Percentiles rank a stretch among this genome's conserved stretches.
These are phyloP conservation scores for Cordyceps fumosorosea DNA, from an alignment of 2,329 filamentous ascomycete species.

Conservation along the genomic window DNA sequence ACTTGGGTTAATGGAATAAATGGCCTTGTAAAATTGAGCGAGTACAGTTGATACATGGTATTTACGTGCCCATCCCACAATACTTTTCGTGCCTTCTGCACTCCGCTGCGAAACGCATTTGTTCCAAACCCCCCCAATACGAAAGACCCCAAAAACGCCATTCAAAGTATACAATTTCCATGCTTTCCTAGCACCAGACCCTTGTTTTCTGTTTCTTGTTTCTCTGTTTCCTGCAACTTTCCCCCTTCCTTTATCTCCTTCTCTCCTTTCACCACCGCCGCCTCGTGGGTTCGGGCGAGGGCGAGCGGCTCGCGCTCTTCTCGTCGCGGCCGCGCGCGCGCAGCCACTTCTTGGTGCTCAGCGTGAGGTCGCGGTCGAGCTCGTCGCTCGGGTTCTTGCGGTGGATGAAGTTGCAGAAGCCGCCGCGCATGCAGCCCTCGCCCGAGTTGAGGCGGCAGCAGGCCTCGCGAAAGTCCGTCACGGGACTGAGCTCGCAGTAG, in stretches of 20 bases:
- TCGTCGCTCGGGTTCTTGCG: slow-evolving; percentile 89
- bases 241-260: background rate
- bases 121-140: background rate
- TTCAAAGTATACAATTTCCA: background rate
- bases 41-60: background rate
- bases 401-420: slow-evolving; percentile 99
- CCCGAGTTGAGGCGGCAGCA: slow-evolving; percentile 92
- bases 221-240: background rate
- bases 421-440: slow-evolving; percentile 90
- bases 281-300: slow-evolving; percentile 76
- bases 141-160: background rate
- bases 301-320: slow-evolving; percentile 73
- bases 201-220: background rate
- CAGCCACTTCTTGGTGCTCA: slow-evolving; percentile 95
- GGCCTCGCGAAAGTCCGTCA: slow-evolving; percentile 96
- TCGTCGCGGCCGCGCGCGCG: slow-evolving; percentile 76
- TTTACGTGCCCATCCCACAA: background rate
- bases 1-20: background rate
- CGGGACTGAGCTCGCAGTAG: slow-evolving; percentile 94
- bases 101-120: background rate
- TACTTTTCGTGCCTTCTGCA: background rate
- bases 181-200: background rate
- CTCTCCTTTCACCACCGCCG: slow-evolving; percentile 51
- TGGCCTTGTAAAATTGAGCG: background rate
- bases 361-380: slow-evolving; percentile 77